Conservation (phyloP, 192 early-diverging fungal genomes). For the Backusella luteola region DNA sequence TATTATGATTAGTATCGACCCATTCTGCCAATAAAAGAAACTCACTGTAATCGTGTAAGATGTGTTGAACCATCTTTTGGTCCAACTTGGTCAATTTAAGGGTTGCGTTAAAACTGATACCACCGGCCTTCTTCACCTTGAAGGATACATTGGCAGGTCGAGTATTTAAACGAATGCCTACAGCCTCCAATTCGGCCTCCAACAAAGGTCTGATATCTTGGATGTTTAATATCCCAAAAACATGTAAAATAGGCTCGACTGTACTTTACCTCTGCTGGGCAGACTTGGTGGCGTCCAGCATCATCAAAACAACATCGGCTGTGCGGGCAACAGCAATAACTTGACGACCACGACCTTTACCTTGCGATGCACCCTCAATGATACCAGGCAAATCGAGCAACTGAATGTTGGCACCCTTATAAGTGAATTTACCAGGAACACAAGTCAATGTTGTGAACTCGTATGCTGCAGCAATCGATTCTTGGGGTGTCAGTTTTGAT, state of each 20-base stretch:
- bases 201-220: conserved; percentile 54
- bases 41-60: conserved; percentile 92
- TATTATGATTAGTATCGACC: neutral
- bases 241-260: neutral
- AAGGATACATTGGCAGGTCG: conserved; percentile 91
- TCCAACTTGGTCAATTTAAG: conserved; percentile 82
- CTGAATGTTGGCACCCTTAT: conserved; percentile 96
- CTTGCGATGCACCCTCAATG: conserved; percentile 96
- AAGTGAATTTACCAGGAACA: conserved; percentile 93
- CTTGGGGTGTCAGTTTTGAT: conserved; percentile 87
- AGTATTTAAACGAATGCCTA: conserved; percentile 93
- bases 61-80: conserved; percentile 90
- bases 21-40: neutral
- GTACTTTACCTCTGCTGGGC: conserved; percentile 61
- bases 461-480: conserved; percentile 84
- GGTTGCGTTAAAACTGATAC: conserved; percentile 92
- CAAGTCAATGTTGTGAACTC: conserved; percentile 98
- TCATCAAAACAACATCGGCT: conserved; percentile 95
- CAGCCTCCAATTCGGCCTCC: conserved; percentile 92
- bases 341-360: conserved; percentile 97
- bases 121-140: conserved; percentile 97
- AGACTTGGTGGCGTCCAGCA: conserved; percentile 96
- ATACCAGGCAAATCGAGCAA: conserved; percentile 98
- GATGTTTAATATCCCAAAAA: no score
- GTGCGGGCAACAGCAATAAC: conserved; percentile 97